Evolutionary conservation across 2,329 filamentous ascomycete species (phyloP).

Genomic region (Colletotrichum caudatum): DNA sequence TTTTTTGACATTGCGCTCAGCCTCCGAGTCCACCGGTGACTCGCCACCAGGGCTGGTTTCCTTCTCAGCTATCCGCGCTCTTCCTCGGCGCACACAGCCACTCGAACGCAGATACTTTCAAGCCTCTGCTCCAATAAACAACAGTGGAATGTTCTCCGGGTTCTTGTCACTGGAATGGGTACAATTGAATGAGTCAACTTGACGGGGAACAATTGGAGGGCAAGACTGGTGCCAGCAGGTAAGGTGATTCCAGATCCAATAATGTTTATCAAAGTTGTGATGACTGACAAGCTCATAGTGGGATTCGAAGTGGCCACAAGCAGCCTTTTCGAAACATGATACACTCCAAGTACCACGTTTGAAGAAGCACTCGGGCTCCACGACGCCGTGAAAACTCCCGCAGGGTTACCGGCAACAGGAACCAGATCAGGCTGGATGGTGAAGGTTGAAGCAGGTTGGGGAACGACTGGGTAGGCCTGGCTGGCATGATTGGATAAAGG

Average conservation of each 20-base stretch:
- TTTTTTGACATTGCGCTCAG: neutral
- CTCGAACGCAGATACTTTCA: conserved; percentile 60
- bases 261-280: neutral
- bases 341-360: neutral
- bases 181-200: neutral
- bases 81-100: conserved; percentile 66
- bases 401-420: too few relatives aligned
- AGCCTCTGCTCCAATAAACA: too few relatives aligned
- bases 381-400: too few relatives aligned
- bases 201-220: neutral
- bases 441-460: too few relatives aligned
- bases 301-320: neutral
- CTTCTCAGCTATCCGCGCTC: conserved; percentile 61
- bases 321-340: neutral
- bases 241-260: neutral
- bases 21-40: neutral
- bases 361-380: neutral
- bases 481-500: neutral
- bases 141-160: too few relatives aligned
- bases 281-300: neutral
- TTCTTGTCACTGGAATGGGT: neutral
- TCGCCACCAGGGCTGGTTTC: conserved; percentile 60
- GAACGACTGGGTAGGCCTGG: too few relatives aligned
- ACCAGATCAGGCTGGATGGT: too few relatives aligned
- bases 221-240: neutral